phyloP scores from a whole-genome alignment of 2,329 filamentous ascomycete species.

The Paraphaeosphaeria sporulosa region DNA sequence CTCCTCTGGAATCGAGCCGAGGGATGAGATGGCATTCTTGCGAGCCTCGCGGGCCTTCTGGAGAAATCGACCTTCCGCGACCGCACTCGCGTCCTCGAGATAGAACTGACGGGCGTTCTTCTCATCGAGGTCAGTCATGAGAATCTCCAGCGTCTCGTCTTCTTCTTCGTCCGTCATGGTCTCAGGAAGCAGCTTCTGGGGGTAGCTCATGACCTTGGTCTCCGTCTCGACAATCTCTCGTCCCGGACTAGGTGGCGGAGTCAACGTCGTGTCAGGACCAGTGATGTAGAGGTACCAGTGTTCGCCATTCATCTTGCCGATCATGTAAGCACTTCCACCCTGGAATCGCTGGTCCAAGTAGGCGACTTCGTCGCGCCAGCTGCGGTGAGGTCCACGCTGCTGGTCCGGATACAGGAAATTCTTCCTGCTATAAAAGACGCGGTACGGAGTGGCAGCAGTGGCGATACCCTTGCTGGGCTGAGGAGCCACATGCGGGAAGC shows the following conservation, averaged over 20 bases:
- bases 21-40: slow-evolving; percentile 64
- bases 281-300: slow-evolving; percentile 99
- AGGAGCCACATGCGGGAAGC: slow-evolving; percentile 84
- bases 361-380: slow-evolving; percentile 96
- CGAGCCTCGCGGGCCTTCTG: slow-evolving; percentile 71
- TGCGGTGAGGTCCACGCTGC: slow-evolving; percentile 92
- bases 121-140: slow-evolving; percentile 74
- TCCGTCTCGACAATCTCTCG: slow-evolving; percentile 61
- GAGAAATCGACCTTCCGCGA: slow-evolving; percentile 82
- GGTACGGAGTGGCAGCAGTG: slow-evolving; percentile 85
- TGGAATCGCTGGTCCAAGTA: slow-evolving; percentile 91
- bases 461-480: slow-evolving; percentile 70
- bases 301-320: slow-evolving; percentile 99
- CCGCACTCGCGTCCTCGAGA: slow-evolving; percentile 83
- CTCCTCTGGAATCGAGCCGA: slow-evolving; percentile 66
- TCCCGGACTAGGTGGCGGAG: slow-evolving; percentile 79
- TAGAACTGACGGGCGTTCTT: slow-evolving; percentile 73
- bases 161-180: slow-evolving; percentile 58
- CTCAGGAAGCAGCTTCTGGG: slow-evolving; percentile 62
- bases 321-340: slow-evolving; percentile 97
- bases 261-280: slow-evolving; percentile 79
- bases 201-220: slow-evolving; percentile 66
- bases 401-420: slow-evolving; percentile 96
- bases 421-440: slow-evolving; percentile 98
- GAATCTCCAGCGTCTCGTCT: slow-evolving; percentile 77